phyloP scores from a whole-genome alignment of 2,329 filamentous ascomycete species.

The Colletotrichum noveboracense region DNA sequence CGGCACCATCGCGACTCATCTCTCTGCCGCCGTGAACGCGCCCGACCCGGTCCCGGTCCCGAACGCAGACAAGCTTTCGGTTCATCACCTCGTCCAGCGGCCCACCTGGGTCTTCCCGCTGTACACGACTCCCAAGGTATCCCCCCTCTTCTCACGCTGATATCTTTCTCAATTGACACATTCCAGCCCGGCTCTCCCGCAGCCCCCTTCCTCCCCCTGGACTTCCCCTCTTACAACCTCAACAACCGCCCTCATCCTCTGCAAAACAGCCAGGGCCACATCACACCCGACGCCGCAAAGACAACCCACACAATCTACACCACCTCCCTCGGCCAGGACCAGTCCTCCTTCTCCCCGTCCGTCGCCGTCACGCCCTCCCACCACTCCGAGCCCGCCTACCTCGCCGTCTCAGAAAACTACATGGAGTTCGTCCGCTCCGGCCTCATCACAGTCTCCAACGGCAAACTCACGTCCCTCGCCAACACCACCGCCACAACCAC shows the following conservation, averaged over 20 bases:
- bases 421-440: constrained; percentile 74
- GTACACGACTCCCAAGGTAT: constrained; percentile 56
- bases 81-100: constrained; percentile 73
- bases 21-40: constrained; percentile 67
- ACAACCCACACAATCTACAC: constrained; percentile 57
- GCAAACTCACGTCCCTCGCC: constrained; percentile 46
- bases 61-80: constrained; percentile 54
- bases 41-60: constrained; percentile 46
- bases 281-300: constrained; percentile 62
- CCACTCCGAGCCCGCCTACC: constrained; percentile 61
- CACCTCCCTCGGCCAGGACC: constrained; percentile 55
- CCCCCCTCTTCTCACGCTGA: neutral
- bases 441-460: constrained; percentile 56
- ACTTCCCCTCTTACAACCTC: constrained; percentile 75
- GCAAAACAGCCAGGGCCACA: constrained; percentile 67
- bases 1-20: constrained; percentile 71
- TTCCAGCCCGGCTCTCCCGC: constrained; percentile 48
- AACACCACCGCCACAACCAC: constrained; percentile 38
- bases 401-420: constrained; percentile 76
- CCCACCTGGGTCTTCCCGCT: constrained; percentile 77
- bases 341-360: constrained; percentile 52
- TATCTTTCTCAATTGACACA: constrained; percentile 25
- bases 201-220: constrained; percentile 73
- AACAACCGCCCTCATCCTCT: constrained; percentile 64
- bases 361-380: constrained; percentile 40